Evolutionary conservation across 75 land plant genomes (phyloP).

Genomic region (Picea sitchensis): DNA sequence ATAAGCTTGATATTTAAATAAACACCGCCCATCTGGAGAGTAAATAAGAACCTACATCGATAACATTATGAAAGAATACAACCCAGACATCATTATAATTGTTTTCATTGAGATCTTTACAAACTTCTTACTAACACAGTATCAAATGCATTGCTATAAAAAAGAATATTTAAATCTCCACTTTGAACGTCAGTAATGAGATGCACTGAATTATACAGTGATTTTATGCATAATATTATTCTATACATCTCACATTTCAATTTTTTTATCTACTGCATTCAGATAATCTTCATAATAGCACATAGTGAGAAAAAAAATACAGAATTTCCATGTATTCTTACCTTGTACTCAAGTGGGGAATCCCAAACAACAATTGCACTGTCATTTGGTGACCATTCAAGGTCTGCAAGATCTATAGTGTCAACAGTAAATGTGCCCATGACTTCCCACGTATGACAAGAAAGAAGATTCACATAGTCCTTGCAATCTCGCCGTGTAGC

Average conservation of each 20-base stretch:
- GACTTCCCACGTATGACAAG: conserved; percentile 88
- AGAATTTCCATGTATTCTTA: conserved; percentile 12
- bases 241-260: not conserved
- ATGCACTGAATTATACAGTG: not conserved
- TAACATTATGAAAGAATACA: not conserved
- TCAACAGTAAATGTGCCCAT: conserved; percentile 92
- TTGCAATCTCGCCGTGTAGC: conserved; percentile 92
- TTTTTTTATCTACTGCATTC: not conserved
- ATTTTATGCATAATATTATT: not conserved
- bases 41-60: conserved; percentile 80
- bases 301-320: not conserved
- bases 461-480: conserved; percentile 83
- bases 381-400: conserved; percentile 97
- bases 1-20: conserved; percentile 93
- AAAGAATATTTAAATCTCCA: not conserved
- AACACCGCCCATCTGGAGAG: conserved; percentile 97
- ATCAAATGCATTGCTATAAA: not conserved
- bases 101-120: not conserved
- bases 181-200: not conserved
- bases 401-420: conserved; percentile 79
- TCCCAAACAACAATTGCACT: conserved; percentile 93
- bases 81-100: conserved; percentile 5
- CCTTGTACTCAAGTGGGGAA: conserved; percentile 90
- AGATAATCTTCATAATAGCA: not conserved
- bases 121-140: not conserved